These are phyloP conservation scores for Candida odintsovae DNA, from an alignment of 805 yeast species.

Conservation along the genomic window DNA sequence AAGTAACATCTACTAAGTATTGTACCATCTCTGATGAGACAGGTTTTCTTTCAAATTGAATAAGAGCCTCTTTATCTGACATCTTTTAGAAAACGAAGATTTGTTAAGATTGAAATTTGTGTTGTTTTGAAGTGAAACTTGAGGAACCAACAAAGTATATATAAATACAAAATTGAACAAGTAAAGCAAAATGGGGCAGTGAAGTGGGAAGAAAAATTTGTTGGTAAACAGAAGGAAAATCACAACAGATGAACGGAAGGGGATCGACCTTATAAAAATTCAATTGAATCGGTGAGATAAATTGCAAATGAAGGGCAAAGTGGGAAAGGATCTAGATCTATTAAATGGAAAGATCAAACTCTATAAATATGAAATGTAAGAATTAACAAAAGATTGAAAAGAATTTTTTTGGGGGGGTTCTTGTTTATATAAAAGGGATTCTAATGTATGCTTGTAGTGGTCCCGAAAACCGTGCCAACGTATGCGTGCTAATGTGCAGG, in stretches of 20 bases:
- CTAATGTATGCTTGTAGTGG: background rate
- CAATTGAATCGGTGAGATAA: too few relatives aligned
- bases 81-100: conserved; percentile 12
- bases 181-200: too few relatives aligned
- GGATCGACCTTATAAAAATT: background rate
- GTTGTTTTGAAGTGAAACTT: too few relatives aligned
- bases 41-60: conserved; percentile 48
- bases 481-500: background rate
- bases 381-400: too few relatives aligned
- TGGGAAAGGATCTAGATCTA: too few relatives aligned
- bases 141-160: too few relatives aligned
- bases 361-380: background rate
- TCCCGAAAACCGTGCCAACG: background rate
- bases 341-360: too few relatives aligned
- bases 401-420: too few relatives aligned
- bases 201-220: background rate
- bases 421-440: background rate
- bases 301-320: too few relatives aligned
- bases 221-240: background rate
- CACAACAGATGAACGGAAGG: background rate
- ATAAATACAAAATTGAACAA: too few relatives aligned
- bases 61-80: conserved; percentile 45
- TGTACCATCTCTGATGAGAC: conserved; percentile 54
- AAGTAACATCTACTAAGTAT: conserved; percentile 52
- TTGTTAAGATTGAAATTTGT: too few relatives aligned